Evolutionary conservation across 768 basidiomycete genomes (phyloP).

Genomic region (Amanita pseudoporphyria): DNA sequence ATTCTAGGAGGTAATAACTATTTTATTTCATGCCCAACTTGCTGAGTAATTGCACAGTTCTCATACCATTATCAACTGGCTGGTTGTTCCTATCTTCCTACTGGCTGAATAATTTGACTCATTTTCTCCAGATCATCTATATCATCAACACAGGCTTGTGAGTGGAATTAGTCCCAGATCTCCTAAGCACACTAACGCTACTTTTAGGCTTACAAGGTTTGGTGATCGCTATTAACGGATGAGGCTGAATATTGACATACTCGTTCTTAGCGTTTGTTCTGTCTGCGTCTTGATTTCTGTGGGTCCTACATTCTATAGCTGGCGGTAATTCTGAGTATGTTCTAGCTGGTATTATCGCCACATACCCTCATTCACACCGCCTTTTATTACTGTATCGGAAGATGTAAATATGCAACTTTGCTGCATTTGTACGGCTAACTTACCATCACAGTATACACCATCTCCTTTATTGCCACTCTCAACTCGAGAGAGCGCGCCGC

Average conservation of each 20-base stretch:
- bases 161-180: neutral
- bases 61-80: slow-evolving; percentile 34
- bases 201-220: slow-evolving; percentile 23
- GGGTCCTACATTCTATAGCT: too few relatives aligned
- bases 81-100: slow-evolving; percentile 16
- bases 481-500: too few relatives aligned
- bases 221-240: slow-evolving; percentile 1
- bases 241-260: neutral
- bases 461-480: too few relatives aligned
- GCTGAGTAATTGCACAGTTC: slow-evolving; percentile 20
- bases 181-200: neutral
- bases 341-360: too few relatives aligned
- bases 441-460: too few relatives aligned
- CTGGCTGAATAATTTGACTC: neutral
- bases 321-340: too few relatives aligned
- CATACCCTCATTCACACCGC: too few relatives aligned
- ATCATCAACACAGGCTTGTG: slow-evolving; percentile 30
- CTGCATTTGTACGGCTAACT: too few relatives aligned
- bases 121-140: slow-evolving; percentile 27
- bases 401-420: too few relatives aligned
- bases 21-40: neutral
- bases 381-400: too few relatives aligned
- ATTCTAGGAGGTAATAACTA: slow-evolving; percentile 27
- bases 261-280: slow-evolving; percentile 34
- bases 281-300: slow-evolving; percentile 12